These are phyloP conservation scores for Emergomyces orientalis DNA, from an alignment of 2,329 filamentous ascomycete species.

Conservation along the genomic window DNA sequence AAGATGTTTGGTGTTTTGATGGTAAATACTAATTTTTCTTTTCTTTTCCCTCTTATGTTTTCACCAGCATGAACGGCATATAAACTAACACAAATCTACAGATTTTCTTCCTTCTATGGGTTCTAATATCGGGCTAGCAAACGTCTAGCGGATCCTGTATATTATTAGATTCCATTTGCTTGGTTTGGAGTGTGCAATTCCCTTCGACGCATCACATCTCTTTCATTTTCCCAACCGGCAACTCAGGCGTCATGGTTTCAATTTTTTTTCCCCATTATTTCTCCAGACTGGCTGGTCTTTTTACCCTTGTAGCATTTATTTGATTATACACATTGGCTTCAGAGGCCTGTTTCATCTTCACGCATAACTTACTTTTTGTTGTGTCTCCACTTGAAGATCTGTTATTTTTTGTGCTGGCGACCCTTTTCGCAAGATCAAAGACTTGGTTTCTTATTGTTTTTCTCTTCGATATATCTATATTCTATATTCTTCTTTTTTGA, in stretches of 20 bases:
- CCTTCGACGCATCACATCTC: neutral
- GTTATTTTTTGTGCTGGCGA: neutral
- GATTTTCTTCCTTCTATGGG: constrained; percentile 76
- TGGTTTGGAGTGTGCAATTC: neutral
- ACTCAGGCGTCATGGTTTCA: constrained; percentile 1
- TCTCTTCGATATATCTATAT: neutral
- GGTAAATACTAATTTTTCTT: constrained; percentile 36
- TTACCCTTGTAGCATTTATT: neutral
- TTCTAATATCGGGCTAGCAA: constrained; percentile 45
- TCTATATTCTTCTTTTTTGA: neutral
- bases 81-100: constrained; percentile 16
- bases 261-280: neutral
- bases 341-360: neutral
- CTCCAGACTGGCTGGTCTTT: neutral
- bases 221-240: neutral
- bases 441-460: neutral
- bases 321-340: neutral
- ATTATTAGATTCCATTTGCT: constrained; percentile 6
- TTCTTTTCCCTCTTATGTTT: constrained; percentile 1
- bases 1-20: constrained; percentile 76
- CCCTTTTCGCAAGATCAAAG: neutral
- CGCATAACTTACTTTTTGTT: neutral
- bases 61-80: neutral
- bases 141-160: neutral
- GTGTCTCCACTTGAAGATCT: neutral